Evolutionary conservation across 345 rosid genomes (phyloP).

Genomic region (Corchorus olitorius): DNA sequence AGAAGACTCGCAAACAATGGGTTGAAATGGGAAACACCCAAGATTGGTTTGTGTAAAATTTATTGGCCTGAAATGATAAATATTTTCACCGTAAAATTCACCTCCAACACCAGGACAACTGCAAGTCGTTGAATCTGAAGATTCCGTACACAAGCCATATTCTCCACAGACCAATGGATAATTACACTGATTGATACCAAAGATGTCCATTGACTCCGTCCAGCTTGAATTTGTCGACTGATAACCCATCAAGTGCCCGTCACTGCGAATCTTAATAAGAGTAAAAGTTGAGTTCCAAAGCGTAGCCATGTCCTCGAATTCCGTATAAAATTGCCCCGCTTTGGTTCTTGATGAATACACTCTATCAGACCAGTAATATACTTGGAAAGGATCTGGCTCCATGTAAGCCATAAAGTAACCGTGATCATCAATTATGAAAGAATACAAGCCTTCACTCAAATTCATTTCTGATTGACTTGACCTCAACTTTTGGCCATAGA

Average conservation of each 20-base stretch:
- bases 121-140: conserved; percentile 20
- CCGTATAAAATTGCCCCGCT: too few relatives aligned
- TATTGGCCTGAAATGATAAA: too few relatives aligned
- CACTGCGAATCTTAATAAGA: conserved; percentile 6
- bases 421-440: conserved; percentile 21
- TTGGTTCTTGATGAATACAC: background rate
- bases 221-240: conserved; percentile 5
- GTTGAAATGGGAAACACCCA: conserved; percentile 28
- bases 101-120: conserved; percentile 24
- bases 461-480: conserved; percentile 23
- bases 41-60: background rate
- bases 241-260: conserved; percentile 35
- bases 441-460: conserved; percentile 21
- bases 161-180: conserved; percentile 40
- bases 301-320: too few relatives aligned
- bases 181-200: conserved; percentile 6
- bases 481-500: conserved; percentile 25
- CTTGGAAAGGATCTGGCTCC: conserved; percentile 18
- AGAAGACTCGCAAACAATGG: conserved; percentile 17
- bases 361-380: conserved; percentile 13
- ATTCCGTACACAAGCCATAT: conserved; percentile 32
- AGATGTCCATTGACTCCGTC: background rate
- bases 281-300: too few relatives aligned
- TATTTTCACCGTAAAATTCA: too few relatives aligned
- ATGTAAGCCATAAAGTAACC: conserved; percentile 19